These are phyloP conservation scores for Cercospora sesami DNA, from an alignment of 2,329 filamentous ascomycete genomes.

Conservation along the genomic window DNA sequence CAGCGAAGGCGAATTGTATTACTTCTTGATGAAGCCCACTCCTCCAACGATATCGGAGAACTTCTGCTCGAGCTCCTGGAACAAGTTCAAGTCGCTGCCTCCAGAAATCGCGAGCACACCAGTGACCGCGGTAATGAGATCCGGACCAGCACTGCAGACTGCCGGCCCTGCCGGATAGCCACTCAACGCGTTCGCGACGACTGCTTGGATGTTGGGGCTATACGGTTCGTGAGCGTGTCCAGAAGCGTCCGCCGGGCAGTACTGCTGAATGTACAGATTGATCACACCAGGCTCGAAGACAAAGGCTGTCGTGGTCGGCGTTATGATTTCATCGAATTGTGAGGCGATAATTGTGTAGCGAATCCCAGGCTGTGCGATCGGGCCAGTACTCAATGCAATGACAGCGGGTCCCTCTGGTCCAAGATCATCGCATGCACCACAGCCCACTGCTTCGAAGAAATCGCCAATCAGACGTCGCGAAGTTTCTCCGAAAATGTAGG, in stretches of 20 bases:
- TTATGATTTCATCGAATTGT: constrained; percentile 21
- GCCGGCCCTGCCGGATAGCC: not conserved
- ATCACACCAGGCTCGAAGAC: constrained; percentile 18
- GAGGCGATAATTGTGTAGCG: constrained; percentile 21
- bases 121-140: not conserved
- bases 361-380: constrained; percentile 19
- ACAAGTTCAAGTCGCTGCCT: constrained; percentile 1
- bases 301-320: constrained; percentile 19
- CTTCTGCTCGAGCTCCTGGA: not conserved
- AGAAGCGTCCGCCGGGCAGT: constrained; percentile 18
- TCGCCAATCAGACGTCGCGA: constrained; percentile 12
- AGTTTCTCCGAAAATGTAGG: constrained; percentile 12
- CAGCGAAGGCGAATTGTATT: not conserved
- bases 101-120: not conserved
- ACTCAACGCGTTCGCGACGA: constrained; percentile 14
- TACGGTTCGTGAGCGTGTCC: constrained; percentile 18
- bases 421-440: constrained; percentile 18
- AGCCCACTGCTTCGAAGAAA: constrained; percentile 7
- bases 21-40: not conserved
- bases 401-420: constrained; percentile 15
- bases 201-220: constrained; percentile 13
- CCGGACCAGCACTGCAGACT: constrained; percentile 1
- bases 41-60: not conserved
- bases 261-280: constrained; percentile 22
- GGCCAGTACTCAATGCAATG: constrained; percentile 17